Base-by-base conservation (phyloP, 2,329 filamentous ascomycete species). In the Penicillium vulpinum region DNA sequence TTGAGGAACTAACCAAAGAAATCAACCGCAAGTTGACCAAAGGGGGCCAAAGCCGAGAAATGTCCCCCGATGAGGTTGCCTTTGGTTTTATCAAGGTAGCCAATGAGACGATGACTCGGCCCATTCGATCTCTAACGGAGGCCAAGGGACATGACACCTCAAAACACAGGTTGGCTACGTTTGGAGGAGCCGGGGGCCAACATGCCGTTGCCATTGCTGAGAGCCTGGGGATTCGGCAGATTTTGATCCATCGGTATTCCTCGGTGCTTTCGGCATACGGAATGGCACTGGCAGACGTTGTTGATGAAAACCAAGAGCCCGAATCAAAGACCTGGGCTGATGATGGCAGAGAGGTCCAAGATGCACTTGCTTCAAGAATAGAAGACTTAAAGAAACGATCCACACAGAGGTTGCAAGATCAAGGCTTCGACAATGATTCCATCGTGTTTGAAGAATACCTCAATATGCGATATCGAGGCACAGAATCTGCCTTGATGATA, bases 181-280 rank as follows among this genome's bases (percentile, higher is more conserved):
- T 96, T 75, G 92, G 92, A 38, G 92, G 92, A 44, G 92, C 92
- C 0, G 92, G 92, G 36, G 92, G 92, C 0, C 92, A 96, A 71
- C 92, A 96, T 68, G 92, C 92, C 1, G 90, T 94, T n/a, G 91
- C 90, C 1, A 95, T 96, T 63, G 92, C 91, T 0, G 86, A 91
- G 67, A 88, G 88, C 5, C 79, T 96, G 2, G 91, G 91, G 0
- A 91, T 96, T 65, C 83, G 81, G 35, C 89, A 93, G 70, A 93
- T 95, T 33, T 77, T 96, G 2, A 82, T 96, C 2, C 92, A 96
- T 72, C 81, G 89, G 51, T 95, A 96, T 72, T 95, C 91, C 0
- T 95, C 91, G 0, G 90, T 96, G 0, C 80, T 96, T 0, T 96
- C 91, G 0, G 92, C 92, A 0, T 96, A 96, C 64, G 92, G 92